A percentile compares a stretch with the other conserved stretches of the same genome.
phyloP scores from a whole-genome alignment of 2,329 filamentous ascomycete species.

The Colletotrichum sp. region DNA sequence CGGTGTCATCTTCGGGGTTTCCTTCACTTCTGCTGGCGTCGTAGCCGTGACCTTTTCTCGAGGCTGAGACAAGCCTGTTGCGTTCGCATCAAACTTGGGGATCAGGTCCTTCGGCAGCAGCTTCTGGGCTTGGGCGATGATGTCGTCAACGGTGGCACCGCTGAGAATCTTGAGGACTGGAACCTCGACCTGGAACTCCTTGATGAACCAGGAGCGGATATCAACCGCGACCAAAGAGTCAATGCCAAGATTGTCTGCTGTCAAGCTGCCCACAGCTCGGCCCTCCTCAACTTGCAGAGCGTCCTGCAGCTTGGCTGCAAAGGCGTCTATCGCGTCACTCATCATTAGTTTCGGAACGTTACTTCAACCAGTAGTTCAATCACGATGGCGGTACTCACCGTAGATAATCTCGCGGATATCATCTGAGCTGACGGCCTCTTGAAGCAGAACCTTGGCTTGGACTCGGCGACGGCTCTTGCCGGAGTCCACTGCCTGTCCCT shows the following conservation, averaged over 20 bases:
- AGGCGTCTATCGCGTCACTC: not conserved
- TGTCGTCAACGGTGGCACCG: slow-evolving; percentile 26
- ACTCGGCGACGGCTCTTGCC: not conserved
- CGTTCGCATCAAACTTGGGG: not conserved
- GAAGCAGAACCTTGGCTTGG: not conserved
- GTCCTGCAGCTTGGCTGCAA: not conserved
- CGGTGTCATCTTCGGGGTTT: accelerated
- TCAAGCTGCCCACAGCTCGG: not conserved
- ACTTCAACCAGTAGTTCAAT: not conserved
- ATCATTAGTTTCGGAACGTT: not conserved
- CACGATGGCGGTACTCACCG: not conserved
- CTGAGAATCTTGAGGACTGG: slow-evolving; percentile 49
- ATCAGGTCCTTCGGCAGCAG: not conserved
- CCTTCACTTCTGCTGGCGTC: accelerated
- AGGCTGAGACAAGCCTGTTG: not conserved
- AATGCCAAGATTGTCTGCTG: slow-evolving; percentile 23
- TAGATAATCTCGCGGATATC: not conserved
- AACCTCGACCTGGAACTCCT: slow-evolving; percentile 45
- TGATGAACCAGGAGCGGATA: slow-evolving; percentile 52
- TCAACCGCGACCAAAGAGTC: slow-evolving; percentile 31
- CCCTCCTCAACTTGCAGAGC: not conserved
- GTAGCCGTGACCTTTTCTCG: not conserved
- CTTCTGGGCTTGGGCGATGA: not conserved
- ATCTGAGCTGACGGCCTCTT: not conserved
- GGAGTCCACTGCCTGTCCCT: not conserved